phyloP scores from a whole-genome alignment of 768 basidiomycete genomes.

The Russula vinacea region DNA sequence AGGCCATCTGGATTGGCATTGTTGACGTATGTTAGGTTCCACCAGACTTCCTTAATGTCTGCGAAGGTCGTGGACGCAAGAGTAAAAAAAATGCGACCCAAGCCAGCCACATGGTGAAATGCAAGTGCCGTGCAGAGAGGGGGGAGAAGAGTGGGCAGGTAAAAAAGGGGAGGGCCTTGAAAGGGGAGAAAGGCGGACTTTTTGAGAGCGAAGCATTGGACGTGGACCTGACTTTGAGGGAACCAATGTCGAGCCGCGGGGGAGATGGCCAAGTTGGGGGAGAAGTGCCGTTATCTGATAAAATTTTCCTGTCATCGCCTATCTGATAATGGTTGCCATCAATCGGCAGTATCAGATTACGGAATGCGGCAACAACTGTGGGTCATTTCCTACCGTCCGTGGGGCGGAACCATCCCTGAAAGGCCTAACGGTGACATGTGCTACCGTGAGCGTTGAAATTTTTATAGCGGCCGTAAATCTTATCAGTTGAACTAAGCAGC shows the following conservation, averaged over 20 bases:
- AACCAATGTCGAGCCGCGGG: background rate
- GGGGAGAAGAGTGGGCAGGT: constrained; percentile 10
- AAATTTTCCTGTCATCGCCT: background rate
- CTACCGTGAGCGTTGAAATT: background rate
- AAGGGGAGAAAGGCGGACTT: background rate
- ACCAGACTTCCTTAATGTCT: constrained; percentile 75
- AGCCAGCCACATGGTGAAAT: constrained; percentile 20
- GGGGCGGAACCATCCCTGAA: background rate
- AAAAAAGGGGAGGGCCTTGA: constrained; percentile 1
- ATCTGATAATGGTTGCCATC: background rate
- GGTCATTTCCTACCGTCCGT: background rate
- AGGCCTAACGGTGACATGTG: no score
- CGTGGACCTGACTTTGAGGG: background rate
- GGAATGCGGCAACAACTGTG: background rate
- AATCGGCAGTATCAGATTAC: no score
- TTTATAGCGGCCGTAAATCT: constrained; percentile 10
- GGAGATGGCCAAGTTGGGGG: no score
- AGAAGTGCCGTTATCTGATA: constrained; percentile 5
- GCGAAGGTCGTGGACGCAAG: constrained; percentile 47
- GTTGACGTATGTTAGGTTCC: constrained; percentile 85
- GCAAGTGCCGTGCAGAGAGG: background rate
- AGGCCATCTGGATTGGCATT: constrained; percentile 84
- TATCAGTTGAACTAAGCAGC: constrained; percentile 27
- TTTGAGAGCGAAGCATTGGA: background rate
- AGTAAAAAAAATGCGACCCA: constrained; percentile 34